Base-by-base conservation (phyloP, 371 early-diverging fungal species). In the Actinomortierella ambigua region DNA sequence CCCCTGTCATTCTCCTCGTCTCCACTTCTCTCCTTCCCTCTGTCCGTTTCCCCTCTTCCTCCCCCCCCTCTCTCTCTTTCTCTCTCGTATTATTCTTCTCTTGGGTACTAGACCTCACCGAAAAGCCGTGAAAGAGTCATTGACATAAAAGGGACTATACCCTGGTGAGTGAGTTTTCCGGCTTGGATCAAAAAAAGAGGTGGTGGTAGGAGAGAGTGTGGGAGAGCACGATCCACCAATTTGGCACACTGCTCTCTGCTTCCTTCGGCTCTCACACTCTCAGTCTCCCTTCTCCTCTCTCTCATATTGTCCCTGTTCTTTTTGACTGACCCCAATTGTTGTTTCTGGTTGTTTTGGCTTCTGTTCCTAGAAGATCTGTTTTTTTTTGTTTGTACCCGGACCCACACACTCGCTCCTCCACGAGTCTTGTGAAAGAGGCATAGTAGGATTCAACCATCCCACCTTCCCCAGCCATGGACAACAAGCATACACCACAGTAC, bases 181-280 rank as follows among this genome's bases (percentile, higher is more conserved):
- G 15, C 42, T 34, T 18, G 29, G 57, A 34, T 24, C 50, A 27
- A 22, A n/a, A 29, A 17, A 7, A 41, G 42, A 27, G n/a, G n/a
- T n/a, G n/a, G n/a, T n/a, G n/a, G n/a, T n/a, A n/a, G 39, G 23
- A 11, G n/a, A 24, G 1, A 50, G 40, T 22, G 26, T 11, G 28
- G n/a, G 58, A 26, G 34, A 23, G 28, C n/a, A 54, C 43, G 23
- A 24, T 48, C 48, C 22, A 48, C 24, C 48, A 48, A 18, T 48
- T 11, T 22, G 15, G 48, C 48, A 48, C 48, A 17, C 48, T 48
- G 48, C 20, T 20, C 48, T 20, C 22, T 48, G 8, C 20, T 8
- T 24, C 22, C 11, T 34, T 34, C 11, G 34, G 34, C 11, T 48
- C 48, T 22, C 22, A 5, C 2, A 15, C 44, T 20, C 13, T 13